Conservation (phyloP, 495 filamentous ascomycete genomes). For the Neurospora cerealis region DNA sequence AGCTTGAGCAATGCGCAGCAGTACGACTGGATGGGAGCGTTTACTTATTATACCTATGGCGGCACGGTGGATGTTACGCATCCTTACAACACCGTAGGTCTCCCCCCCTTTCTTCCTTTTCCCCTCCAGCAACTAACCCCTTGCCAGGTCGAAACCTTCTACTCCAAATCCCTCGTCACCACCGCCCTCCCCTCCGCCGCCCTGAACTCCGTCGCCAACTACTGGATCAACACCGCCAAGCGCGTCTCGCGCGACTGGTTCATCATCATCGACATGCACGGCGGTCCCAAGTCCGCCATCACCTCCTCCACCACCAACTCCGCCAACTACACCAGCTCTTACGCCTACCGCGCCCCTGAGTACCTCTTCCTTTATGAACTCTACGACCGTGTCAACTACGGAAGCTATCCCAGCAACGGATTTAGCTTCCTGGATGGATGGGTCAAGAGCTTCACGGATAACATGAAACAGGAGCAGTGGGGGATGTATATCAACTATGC, state of each 20-base stretch:
- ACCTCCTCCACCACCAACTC: constrained; percentile 20
- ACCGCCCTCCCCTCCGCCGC: constrained; percentile 22
- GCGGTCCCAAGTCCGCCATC: constrained; percentile 33
- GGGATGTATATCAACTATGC: constrained; percentile 42
- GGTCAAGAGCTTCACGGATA: constrained; percentile 25
- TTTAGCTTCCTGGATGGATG: constrained; percentile 30
- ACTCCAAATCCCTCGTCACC: constrained; percentile 34
- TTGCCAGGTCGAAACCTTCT: constrained; percentile 35
- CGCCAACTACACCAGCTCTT: constrained; percentile 20
- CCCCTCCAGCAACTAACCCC: neutral
- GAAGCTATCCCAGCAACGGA: constrained; percentile 21
- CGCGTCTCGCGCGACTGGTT: constrained; percentile 29
- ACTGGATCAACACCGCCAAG: constrained; percentile 31
- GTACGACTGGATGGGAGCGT: constrained; percentile 32
- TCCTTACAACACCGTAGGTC: constrained; percentile 30
- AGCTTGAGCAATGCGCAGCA: constrained; percentile 24
- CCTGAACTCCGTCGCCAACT: constrained; percentile 27
- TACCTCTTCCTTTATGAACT: constrained; percentile 33
- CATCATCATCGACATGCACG: constrained; percentile 35
- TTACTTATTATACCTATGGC: constrained; percentile 31
- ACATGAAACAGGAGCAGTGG: constrained; percentile 21
- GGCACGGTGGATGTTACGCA: constrained; percentile 30
- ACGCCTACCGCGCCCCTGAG: constrained; percentile 24
- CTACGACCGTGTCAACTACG: constrained; percentile 23
- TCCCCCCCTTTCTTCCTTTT: neutral